Evolutionary conservation across 169 alveolate genomes (phyloP), one percentile per base, ranked within the genome.

Genomic region (Plasmodium knowlesi): DNA sequence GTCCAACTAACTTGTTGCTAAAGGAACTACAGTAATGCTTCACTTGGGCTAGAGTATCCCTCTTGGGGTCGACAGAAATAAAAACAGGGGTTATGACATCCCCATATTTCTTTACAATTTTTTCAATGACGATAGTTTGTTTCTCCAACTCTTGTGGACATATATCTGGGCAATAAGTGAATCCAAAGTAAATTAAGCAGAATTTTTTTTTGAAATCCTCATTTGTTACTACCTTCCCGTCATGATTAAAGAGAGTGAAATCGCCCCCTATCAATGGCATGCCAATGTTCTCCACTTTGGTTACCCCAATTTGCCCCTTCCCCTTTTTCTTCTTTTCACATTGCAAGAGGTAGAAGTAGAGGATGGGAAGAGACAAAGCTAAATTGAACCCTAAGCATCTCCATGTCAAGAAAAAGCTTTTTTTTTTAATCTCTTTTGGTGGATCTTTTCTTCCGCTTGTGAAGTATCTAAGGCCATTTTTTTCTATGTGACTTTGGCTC

Each of bases 91-190:
- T 96, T 46, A 96, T 84, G 5, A 96, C 80, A 46, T 93, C 95
- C 25, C 97, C 97, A 82, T 95, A 95, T 37, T 94, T 91, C 50
- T 94, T 91, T 8, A 82, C 93, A 25, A 97, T 83, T 28, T 73
- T 84, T 34, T 96, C 98, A 43, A 95, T 92, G 32, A 97, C 98
- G 71, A 86, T 92, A 5, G 96, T 94, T 83, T 96, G 97, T 41
- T 97, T 97, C 72, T 97, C 98, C 94, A 97, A 93, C 82, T 97
- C 99, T 83, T 96, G 98, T 3, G 99, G 99, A 84, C 99, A 97
- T 22, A 97, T 97, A 92, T 97, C 99, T 72, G 99, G 99, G 82
- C 99, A 97, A 78, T 96, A 97, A 16, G 96, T 93, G 93, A 97
- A 97, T 16, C 99, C 98, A 78, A 95, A 96, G 85, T 94, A 96